A percentile compares a stretch with the other conserved stretches of the same genome.
phyloP scores from a whole-genome alignment of 2,329 filamentous ascomycete species.

The Botryotinia calthae region DNA sequence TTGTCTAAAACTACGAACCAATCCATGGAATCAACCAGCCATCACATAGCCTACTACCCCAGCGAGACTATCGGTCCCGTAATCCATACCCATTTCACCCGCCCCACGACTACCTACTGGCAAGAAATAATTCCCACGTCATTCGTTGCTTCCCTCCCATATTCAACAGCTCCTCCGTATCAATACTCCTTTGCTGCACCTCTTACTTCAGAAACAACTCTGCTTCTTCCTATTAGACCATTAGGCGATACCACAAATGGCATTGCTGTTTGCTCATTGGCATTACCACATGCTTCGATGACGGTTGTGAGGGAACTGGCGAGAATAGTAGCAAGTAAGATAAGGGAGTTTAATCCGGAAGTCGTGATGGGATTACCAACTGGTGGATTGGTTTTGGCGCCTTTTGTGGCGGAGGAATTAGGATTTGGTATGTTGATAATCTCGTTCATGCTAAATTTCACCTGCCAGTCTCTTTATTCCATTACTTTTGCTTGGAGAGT shows the following conservation, averaged over 20 bases:
- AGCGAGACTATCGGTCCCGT: neutral
- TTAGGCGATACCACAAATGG: neutral
- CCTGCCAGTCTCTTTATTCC: neutral
- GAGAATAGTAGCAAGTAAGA: neutral
- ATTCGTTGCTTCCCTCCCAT: neutral
- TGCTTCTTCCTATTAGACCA: conserved; percentile 10
- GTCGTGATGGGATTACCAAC: neutral
- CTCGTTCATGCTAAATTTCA: neutral
- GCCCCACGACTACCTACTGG: conserved; percentile 9
- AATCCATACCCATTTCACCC: neutral
- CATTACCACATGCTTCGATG: conserved; percentile 1
- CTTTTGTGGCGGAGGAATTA: conserved; percentile 10
- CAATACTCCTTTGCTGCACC: neutral
- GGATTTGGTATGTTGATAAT: neutral
- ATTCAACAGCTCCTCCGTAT: conserved; percentile 1
- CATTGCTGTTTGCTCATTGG: conserved; percentile 5
- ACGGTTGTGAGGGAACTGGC: conserved; percentile 8
- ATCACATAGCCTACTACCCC: neutral
- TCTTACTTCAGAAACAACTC: neutral
- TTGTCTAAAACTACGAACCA: neutral
- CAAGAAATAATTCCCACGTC: conserved; percentile 5
- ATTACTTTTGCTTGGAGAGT: neutral
- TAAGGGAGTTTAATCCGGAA: conserved; percentile 3
- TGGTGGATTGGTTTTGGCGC: conserved; percentile 8
- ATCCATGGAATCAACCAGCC: neutral